A percentile compares a stretch with the other conserved stretches of the same genome.
Conservation (phyloP, 306 rosid genomes). For the Cajanus cajan region DNA sequence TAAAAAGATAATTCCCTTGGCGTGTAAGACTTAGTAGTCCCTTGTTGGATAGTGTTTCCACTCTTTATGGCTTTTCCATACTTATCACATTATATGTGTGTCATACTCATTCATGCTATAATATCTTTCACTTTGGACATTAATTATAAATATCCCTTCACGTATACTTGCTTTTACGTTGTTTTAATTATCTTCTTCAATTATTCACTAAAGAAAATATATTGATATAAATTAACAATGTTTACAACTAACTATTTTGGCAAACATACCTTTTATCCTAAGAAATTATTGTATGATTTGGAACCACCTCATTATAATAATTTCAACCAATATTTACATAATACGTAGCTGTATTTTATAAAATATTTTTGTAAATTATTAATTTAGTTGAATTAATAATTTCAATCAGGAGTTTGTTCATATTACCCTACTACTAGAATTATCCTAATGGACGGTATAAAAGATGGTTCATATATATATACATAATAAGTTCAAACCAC, state of each 20-base stretch:
- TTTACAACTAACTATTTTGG: not conserved
- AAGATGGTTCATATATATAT: too few species aligned
- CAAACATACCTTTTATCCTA: not conserved
- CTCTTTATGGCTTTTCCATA: slow-evolving; percentile 20
- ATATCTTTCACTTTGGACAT: slow-evolving; percentile 21
- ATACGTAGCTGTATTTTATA: too few species aligned
- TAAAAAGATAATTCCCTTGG: slow-evolving; percentile 57
- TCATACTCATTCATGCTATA: slow-evolving; percentile 27
- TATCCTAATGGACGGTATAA: too few species aligned
- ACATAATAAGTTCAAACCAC: too few species aligned
- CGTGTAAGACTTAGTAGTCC: slow-evolving; percentile 46
- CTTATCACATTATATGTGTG: not conserved
- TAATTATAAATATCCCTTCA: not conserved
- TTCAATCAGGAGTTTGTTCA: too few species aligned
- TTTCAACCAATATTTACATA: too few species aligned
- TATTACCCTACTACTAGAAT: too few species aligned
- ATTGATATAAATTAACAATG: not conserved
- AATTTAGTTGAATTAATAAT: too few species aligned
- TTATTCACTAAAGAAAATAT: slow-evolving; percentile 1
- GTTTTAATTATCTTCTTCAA: slow-evolving; percentile 15
- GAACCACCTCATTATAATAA: too few species aligned
- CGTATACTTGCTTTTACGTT: not conserved
- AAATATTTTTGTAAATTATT: too few species aligned
- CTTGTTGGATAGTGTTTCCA: not conserved
- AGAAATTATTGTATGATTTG: too few species aligned